Conservation (phyloP, 2,329 filamentous ascomycete species). For the Ophiostoma triangulosporum region DNA sequence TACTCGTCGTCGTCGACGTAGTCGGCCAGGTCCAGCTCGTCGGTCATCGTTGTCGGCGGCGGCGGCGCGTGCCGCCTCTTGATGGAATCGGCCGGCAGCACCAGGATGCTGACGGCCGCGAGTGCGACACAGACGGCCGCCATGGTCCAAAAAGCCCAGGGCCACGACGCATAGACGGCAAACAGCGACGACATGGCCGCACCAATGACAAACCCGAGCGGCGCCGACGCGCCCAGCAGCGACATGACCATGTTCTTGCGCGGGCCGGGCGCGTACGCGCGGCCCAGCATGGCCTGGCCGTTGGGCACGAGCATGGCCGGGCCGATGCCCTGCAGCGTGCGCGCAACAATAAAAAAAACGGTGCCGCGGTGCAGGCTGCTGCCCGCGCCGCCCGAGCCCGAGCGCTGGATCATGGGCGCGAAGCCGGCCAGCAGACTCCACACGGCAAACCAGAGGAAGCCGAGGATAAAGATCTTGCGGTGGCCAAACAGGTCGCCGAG, state of each 20-base stretch:
- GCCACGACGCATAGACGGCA: conserved; percentile 29
- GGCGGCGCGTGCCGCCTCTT: too few relatives aligned
- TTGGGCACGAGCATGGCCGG: conserved; percentile 52
- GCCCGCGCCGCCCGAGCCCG: conserved; percentile 2
- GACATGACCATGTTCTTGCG: conserved; percentile 48
- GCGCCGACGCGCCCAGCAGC: conserved; percentile 33
- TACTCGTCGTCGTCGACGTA: conserved; percentile 5
- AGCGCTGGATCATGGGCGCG: conserved; percentile 14
- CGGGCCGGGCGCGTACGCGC: conserved; percentile 39
- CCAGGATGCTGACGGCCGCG: conserved; percentile 13
- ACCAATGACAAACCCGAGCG: conserved; percentile 31
- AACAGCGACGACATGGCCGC: conserved; percentile 28
- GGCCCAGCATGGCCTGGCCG: conserved; percentile 46
- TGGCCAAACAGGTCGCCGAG: conserved; percentile 46
- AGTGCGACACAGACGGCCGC: conserved; percentile 16
- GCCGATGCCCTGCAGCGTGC: conserved; percentile 30
- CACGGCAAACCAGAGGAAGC: conserved; percentile 39
- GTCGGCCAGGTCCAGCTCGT: not conserved
- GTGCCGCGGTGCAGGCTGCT: conserved; percentile 11
- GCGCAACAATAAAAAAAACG: conserved; percentile 16
- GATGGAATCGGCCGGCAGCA: conserved; percentile 14
- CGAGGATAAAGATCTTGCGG: conserved; percentile 38
- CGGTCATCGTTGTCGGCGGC: too few relatives aligned
- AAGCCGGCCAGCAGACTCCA: conserved; percentile 39
- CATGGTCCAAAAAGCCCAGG: conserved; percentile 31